A percentile compares a stretch with the other conserved stretches of the same genome.
Conservation (phyloP, 768 basidiomycete genomes). For the Tricholoma flavovirens region DNA sequence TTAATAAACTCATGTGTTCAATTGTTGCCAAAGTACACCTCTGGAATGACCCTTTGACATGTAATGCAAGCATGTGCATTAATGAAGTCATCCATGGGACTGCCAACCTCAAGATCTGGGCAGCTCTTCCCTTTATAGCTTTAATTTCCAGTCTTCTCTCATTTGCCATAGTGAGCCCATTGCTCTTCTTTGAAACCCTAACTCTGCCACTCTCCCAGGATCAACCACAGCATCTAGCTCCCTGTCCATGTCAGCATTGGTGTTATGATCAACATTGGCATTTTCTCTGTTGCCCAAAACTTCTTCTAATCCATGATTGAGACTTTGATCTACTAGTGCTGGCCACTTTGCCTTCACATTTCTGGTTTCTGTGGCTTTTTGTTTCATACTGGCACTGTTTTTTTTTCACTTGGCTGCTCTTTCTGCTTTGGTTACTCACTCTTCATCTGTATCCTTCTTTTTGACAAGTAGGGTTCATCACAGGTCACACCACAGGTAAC, state of each 20-base stretch:
- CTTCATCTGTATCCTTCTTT: too few relatives aligned
- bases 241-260: too few relatives aligned
- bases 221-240: too few relatives aligned
- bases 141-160: neutral
- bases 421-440: too few relatives aligned
- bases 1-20: too few relatives aligned
- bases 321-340: slow-evolving; percentile 1
- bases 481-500: too few relatives aligned
- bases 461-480: too few relatives aligned
- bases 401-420: too few relatives aligned
- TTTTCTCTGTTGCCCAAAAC: neutral
- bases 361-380: neutral
- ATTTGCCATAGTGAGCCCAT: neutral
- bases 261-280: too few relatives aligned
- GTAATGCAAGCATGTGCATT: neutral
- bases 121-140: too few relatives aligned
- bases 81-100: too few relatives aligned
- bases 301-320: neutral
- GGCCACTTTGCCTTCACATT: neutral
- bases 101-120: too few relatives aligned
- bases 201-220: neutral
- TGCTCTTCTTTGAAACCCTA: neutral
- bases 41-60: neutral
- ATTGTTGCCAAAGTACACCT: slow-evolving; percentile 6
- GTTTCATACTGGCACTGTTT: neutral